Evolutionary conservation across 495 filamentous ascomycete genomes (phyloP), one percentile per base, ranked within the genome.

Genomic region (Viridothelium virens): DNA sequence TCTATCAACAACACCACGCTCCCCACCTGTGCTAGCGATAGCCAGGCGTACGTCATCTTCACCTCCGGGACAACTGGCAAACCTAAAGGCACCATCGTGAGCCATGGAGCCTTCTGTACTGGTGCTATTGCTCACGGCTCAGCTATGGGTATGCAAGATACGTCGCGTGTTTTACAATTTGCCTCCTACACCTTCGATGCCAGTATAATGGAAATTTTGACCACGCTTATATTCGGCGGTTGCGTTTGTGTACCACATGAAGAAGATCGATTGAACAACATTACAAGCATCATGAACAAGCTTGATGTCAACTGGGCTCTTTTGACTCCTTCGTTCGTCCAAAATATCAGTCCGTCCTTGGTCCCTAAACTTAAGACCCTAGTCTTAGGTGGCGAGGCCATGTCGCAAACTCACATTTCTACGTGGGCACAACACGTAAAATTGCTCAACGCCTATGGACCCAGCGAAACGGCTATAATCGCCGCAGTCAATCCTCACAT

Each of bases 161-260:
- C 84, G 14, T 93, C 91, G 0, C 81, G 86, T 59, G 93, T 88
- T 84, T 78, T 96, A 14, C 91, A 96, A 73, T 96, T 96, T 71
- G 91, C 91, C 4, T 91, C 89, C 0, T 89, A 92, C 64, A 90
- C 92, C 72, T 96, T 96, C 66, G 91, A 96, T 70, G 91, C 94
- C 31, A 91, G 88, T 38, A 88, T 94, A 5, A 78, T 94, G n/a
- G 91, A 96, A 73, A 90, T 92, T 69, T 93, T 89, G 74, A 93
- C 89, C 89, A 91, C 84, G 61, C 68, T 93, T 9, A 83, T 94
- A 6, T 67, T 72, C 0, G 82, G 82, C n/a, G 82, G 80, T 11
- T 79, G 77, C 50, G 71, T 81, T 16, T 84, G 81, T 65, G 73
- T 84, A 1, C 81, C 81, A 0, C 69, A 75, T 9, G 69, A 78